Evolutionary conservation across 352 stramenopile genomes (phyloP), one percentile per base, ranked within the genome.

Genomic region (Phytophthora kernoviae): DNA sequence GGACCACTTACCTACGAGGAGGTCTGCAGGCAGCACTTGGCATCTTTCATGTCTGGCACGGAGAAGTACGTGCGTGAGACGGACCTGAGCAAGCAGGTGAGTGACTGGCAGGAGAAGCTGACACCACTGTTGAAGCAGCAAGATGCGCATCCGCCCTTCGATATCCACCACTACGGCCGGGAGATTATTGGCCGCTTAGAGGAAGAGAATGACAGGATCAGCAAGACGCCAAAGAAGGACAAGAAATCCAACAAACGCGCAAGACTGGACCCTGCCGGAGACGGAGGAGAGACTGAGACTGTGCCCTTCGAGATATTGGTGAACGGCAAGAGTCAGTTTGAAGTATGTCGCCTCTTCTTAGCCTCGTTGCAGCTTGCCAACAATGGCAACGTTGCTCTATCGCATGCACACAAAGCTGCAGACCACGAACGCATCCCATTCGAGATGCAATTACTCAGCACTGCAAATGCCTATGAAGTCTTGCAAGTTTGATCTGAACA

Each of bases 331-430:
- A 75, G 60, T 39, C 69, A 73, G 49, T 94, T 81, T 45, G 79
- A 98, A 52, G 88, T 98, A 1, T 96, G 87, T 62, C 90, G 91
- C 1, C 76, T 94, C 59, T 98, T 98, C 61, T 73, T 98, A 39
- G 89, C 91, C 14, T 96, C 87, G 10, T 65, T 98, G 43, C 91
- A 98, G 75, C 82, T 98, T 17, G 90, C 90, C 15, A 97, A 97
- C 69, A 96, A 76, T 43, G 90, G 90, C 6, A 96, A 96, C 62
- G 83, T 97, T 18, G 70, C 81, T 36, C 75, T 97, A 24, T 69
- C 85, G 15, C 88, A 97, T 53, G 86, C 68, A 27, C 72, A 79
- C 30, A 92, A 73, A 5, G 77, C 77, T 8, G 63, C 71, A 5
- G 79, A 94, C 10, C 80, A 90, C 41, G 62, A 30, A 6, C 59